A percentile compares a stretch with the other conserved stretches of the same genome.
phyloP scores from a whole-genome alignment of 1,284 basidiomycete genomes.

The Grifola frondosa region DNA sequence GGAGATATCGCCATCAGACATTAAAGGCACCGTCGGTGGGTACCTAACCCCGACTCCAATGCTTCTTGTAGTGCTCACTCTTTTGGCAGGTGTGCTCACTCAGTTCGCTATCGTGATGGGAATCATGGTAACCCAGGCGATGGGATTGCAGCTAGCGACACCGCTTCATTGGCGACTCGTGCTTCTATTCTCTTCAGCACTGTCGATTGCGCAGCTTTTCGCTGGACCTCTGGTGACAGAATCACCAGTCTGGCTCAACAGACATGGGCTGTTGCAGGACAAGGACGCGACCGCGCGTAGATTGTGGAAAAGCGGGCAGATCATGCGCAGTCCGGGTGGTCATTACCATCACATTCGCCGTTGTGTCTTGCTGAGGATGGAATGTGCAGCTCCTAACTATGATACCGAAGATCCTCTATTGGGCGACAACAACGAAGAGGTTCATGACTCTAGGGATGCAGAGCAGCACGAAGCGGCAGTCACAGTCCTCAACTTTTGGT shows the following conservation, averaged over 20 bases:
- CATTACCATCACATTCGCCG: constrained; percentile 1
- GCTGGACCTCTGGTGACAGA: constrained; percentile 55
- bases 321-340: constrained; percentile 18
- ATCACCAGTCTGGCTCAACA: constrained; percentile 65
- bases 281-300: constrained; percentile 44
- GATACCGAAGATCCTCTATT: constrained; percentile 47
- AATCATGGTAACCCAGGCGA: constrained; percentile 74
- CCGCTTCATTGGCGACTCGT: constrained; percentile 76
- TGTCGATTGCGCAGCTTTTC: constrained; percentile 62
- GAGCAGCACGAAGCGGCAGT: constrained; percentile 37
- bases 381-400: constrained; percentile 21
- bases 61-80: background rate
- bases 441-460: constrained; percentile 33
- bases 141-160: constrained; percentile 63
- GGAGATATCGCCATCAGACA: constrained; percentile 73
- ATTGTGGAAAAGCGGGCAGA: constrained; percentile 46
- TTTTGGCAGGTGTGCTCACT: constrained; percentile 72
- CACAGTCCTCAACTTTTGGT: constrained; percentile 55
- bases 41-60: constrained; percentile 1
- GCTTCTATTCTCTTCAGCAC: constrained; percentile 59
- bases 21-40: constrained; percentile 73
- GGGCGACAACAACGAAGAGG: constrained; percentile 23
- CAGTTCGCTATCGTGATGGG: constrained; percentile 85
- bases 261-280: constrained; percentile 49
- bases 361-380: constrained; percentile 1